phyloP scores from a whole-genome alignment of 768 basidiomycete genomes.

The Hortiboletus campestris region DNA sequence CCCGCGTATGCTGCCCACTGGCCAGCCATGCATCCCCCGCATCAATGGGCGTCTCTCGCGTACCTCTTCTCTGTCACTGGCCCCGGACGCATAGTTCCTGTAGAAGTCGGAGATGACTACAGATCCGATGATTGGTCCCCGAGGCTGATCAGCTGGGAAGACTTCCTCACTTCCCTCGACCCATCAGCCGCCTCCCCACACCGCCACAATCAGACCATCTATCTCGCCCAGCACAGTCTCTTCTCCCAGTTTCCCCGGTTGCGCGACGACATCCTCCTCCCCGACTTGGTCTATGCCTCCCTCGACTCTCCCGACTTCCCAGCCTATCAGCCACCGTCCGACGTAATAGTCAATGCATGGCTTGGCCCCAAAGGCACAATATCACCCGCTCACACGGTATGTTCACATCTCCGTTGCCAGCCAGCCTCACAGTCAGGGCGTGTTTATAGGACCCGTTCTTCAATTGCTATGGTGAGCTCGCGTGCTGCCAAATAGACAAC shows the following conservation, averaged over 20 bases:
- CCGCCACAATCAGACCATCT: conserved; percentile 42
- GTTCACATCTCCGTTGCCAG: conserved; percentile 34
- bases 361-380: conserved; percentile 75
- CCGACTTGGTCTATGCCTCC: conserved; percentile 83
- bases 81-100: conserved; percentile 80
- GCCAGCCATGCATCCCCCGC: conserved; percentile 75
- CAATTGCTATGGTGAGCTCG: conserved; percentile 77
- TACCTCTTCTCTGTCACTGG: conserved; percentile 77
- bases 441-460: conserved; percentile 80
- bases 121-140: conserved; percentile 80
- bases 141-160: conserved; percentile 71
- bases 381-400: conserved; percentile 85
- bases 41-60: conserved; percentile 62
- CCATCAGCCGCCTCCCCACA: conserved; percentile 19
- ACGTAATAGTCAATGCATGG: conserved; percentile 77
- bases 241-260: conserved; percentile 81
- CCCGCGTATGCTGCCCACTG: conserved; percentile 61
- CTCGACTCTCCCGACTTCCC: conserved; percentile 44
- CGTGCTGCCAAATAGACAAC: not conserved
- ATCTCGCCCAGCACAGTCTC: conserved; percentile 91
- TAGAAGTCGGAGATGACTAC: conserved; percentile 88
- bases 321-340: conserved; percentile 61
- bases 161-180: conserved; percentile 56
- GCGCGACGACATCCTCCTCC: conserved; percentile 71
- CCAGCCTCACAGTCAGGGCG: conserved; percentile 2